Conservation (phyloP, 371 early-diverging fungal species). For the Actinomortierella ambigua region DNA sequence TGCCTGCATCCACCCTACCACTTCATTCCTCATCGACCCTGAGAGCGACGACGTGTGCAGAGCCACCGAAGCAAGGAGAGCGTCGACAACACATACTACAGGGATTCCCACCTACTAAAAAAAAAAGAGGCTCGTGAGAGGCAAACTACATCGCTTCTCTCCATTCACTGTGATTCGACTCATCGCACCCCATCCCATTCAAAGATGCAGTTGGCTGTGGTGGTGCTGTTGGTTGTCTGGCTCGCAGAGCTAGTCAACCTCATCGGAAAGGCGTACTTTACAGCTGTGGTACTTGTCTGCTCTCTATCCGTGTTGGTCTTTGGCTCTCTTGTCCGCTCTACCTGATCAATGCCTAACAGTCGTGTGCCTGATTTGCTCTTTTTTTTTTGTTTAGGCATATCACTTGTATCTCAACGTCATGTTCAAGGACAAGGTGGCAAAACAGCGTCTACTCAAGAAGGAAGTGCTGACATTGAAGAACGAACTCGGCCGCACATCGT, state of each 20-base stretch:
- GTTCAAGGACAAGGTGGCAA: constrained; percentile 50
- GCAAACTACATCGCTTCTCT: too few species aligned
- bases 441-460: constrained; percentile 61
- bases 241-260: constrained; percentile 61
- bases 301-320: background rate
- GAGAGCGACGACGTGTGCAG: too few species aligned
- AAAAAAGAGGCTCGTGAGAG: too few species aligned
- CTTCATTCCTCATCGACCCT: too few species aligned
- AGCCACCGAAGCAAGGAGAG: too few species aligned
- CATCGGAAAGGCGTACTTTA: constrained; percentile 60
- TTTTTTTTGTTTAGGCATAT: constrained; percentile 49
- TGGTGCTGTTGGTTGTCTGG: constrained; percentile 58
- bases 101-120: too few species aligned
- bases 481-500: constrained; percentile 67
- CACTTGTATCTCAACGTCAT: constrained; percentile 52
- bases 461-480: constrained; percentile 62
- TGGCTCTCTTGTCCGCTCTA: background rate
- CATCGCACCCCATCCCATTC: background rate
- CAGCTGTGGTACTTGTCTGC: constrained; percentile 48
- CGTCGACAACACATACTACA: too few species aligned
- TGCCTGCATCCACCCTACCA: too few species aligned
- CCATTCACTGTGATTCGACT: too few species aligned
- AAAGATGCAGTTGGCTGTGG: constrained; percentile 57
- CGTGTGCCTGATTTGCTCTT: background rate
- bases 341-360: background rate